Base-by-base conservation (phyloP, 768 basidiomycete genomes). In the Hortiboletus campestris region DNA sequence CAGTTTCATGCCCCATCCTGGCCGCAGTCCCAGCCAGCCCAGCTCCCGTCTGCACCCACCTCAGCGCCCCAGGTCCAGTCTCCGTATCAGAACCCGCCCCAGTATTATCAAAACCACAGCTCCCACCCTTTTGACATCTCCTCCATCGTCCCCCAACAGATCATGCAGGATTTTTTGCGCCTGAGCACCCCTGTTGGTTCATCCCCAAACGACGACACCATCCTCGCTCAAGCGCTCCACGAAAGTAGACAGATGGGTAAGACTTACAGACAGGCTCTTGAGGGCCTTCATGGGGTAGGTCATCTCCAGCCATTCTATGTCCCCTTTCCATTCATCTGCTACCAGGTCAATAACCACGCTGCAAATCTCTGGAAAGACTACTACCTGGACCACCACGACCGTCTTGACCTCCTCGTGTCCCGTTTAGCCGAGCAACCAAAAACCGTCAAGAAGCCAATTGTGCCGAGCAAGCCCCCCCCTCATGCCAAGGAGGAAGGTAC, bases 351-450 rank as follows among this genome's bases (percentile, higher is more conserved):
- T 41, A 74, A 75, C 28, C 78, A 80, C 38, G 67, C 74, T 12
- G 80, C 86, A 36, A 84, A 77, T 66, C 70, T 86, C 22, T 91
- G 88, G 88, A 90, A 89, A 64, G 89, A 91, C 62, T 89, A 89
- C 65, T 91, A 86, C 61, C 76, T 91, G 16, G 86, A 89, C 53
- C 78, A 89, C 63, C 83, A 81, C 55, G 76, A 78, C 49, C 80
- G 82, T 40, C 72, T 90, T 35, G 84, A 89, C 72, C 20, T 68
- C 49, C 67, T 65, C 31, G 61, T 71, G 47, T 64, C 66, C 49
- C 63, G 59, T 56, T 51, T 65, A 29, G 34, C 42, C 5, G 65
- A 62, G 14, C 64, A 64, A 53, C 65, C 67, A 31, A 73, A 60
- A 53, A 66, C 67, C 8, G 61, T 67, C 47, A 69, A 73, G 46